These are phyloP conservation scores for Ophiostoma piceae DNA, from an alignment of 2,329 filamentous ascomycete species.

Conservation along the genomic window DNA sequence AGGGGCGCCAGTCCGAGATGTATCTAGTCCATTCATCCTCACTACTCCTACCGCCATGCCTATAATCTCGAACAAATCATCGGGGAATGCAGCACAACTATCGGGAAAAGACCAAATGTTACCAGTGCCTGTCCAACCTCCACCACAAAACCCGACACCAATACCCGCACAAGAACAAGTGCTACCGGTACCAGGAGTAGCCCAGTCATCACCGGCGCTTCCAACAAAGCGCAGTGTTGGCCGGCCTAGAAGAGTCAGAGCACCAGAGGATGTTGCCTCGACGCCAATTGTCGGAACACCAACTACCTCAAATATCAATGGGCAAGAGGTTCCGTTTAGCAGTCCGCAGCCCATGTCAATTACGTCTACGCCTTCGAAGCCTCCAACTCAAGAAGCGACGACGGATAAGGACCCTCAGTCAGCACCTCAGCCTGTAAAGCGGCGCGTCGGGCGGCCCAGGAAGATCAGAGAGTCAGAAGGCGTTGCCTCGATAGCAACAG, in stretches of 20 bases:
- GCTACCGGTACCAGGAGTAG: not conserved
- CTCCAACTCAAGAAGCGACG: not conserved
- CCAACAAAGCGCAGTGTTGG: not conserved
- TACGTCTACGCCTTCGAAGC: not conserved
- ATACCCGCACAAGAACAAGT: not conserved
- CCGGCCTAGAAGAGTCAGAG: not conserved
- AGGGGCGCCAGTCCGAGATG: not conserved
- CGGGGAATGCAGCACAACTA: no score
- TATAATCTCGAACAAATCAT: no score
- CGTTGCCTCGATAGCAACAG: not conserved
- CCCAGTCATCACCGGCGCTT: not conserved
- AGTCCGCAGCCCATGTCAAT: not conserved
- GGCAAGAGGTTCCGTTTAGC: not conserved
- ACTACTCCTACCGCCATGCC: not conserved
- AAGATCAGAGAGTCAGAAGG: not conserved
- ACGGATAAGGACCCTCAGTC: not conserved
- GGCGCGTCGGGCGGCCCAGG: not conserved
- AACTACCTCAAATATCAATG: not conserved
- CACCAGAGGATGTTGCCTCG: not conserved
- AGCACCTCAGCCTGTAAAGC: not conserved
- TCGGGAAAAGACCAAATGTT: no score
- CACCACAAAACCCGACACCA: not conserved
- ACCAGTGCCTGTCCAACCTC: not conserved
- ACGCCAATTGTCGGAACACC: not conserved
- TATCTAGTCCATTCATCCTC: not conserved